Percentiles rank a stretch among this genome's conserved stretches.
Conservation (phyloP, 1,284 basidiomycete genomes). For the Fomitopsis pinicola region DNA sequence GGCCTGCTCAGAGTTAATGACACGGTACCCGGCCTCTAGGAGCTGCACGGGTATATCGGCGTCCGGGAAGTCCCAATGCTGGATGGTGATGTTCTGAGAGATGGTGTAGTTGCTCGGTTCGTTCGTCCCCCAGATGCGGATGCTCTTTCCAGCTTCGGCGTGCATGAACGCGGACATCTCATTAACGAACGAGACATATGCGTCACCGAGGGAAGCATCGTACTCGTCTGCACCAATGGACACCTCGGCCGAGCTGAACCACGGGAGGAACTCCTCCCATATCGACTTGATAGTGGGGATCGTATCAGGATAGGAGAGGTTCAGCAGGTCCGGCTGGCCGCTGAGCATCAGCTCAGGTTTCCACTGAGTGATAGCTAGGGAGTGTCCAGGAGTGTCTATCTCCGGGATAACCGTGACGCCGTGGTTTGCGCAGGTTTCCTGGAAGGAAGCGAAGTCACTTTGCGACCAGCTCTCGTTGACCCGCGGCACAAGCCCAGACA, state of each 20-base stretch:
- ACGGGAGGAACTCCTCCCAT: conserved; percentile 31
- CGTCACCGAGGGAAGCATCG: conserved; percentile 26
- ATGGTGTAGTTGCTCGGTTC: conserved; percentile 27
- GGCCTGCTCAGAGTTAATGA: conserved; percentile 29
- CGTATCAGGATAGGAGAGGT: conserved; percentile 28
- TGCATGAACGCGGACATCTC: conserved; percentile 26
- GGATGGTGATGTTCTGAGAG: conserved; percentile 31
- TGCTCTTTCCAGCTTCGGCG: conserved; percentile 21
- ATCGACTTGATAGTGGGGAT: conserved; percentile 27
- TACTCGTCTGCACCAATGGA: conserved; percentile 33
- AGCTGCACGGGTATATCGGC: conserved; percentile 27
- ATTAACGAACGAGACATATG: conserved; percentile 32
- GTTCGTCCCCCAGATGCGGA: conserved; percentile 31
- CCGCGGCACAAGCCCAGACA: conserved; percentile 27
- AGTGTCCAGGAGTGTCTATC: conserved; percentile 35
- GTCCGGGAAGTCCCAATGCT: conserved; percentile 35
- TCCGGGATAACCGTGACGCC: conserved; percentile 31
- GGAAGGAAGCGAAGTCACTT: conserved; percentile 17
- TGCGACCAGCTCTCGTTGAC: conserved; percentile 31
- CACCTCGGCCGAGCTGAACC: conserved; percentile 26
- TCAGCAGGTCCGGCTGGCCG: conserved; percentile 28
- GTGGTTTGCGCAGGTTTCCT: conserved; percentile 17
- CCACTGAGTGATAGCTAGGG: conserved; percentile 36
- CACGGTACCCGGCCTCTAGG: conserved; percentile 24
- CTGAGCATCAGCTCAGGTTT: conserved; percentile 33